phyloP scores from a whole-genome alignment of 2,329 filamentous ascomycete genomes.

The Curvularia verruculosa region DNA sequence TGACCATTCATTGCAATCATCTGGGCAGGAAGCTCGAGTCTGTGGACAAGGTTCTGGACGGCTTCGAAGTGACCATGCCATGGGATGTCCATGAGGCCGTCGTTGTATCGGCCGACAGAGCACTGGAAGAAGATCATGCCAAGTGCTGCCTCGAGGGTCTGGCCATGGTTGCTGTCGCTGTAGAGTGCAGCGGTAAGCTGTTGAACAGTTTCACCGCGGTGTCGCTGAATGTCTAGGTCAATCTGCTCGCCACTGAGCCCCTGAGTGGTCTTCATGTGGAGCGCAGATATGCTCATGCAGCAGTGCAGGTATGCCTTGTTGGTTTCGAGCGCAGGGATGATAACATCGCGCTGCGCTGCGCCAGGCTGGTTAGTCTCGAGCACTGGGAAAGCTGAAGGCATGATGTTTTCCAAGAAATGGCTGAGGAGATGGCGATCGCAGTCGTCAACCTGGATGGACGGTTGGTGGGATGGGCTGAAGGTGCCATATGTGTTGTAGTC shows the following conservation, averaged over 20 bases:
- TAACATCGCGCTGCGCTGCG: constrained; percentile 77
- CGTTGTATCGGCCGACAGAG: constrained; percentile 83
- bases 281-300: constrained; percentile 89
- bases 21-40: constrained; percentile 76
- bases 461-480: constrained; percentile 67
- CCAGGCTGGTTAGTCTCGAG: constrained; percentile 89
- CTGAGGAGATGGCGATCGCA: constrained; percentile 84
- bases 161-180: constrained; percentile 78
- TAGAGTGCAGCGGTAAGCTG: constrained; percentile 83
- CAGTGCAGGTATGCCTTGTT: constrained; percentile 96
- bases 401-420: constrained; percentile 87
- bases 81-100: constrained; percentile 85
- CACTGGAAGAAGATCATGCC: constrained; percentile 97
- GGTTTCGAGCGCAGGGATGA: constrained; percentile 84
- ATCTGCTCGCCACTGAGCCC: constrained; percentile 72
- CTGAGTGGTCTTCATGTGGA: constrained; percentile 84
- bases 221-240: constrained; percentile 88
- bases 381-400: constrained; percentile 89
- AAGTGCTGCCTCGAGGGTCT: constrained; percentile 89
- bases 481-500: constrained; percentile 74
- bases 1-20: constrained; percentile 66
- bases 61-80: constrained; percentile 98
- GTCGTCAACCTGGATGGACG: constrained; percentile 83
- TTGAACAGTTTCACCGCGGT: constrained; percentile 86
- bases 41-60: constrained; percentile 81